A percentile compares a stretch with the other conserved stretches of the same genome.
Evolutionary conservation across 2,329 filamentous ascomycete species (phyloP).

Genomic region (Ophiocordyceps camponoti-saundersi): DNA sequence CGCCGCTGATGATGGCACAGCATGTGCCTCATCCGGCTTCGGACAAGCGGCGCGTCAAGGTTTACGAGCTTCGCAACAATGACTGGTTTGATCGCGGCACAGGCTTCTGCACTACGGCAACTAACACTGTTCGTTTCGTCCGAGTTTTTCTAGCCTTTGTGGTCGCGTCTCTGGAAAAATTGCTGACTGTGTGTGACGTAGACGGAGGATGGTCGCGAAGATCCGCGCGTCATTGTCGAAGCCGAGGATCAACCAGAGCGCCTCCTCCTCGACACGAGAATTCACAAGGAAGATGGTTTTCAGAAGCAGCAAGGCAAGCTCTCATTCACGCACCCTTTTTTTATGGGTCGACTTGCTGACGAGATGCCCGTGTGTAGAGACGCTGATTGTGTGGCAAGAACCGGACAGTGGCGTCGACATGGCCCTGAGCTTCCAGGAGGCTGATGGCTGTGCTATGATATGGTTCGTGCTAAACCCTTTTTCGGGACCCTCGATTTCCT

Average conservation of each 20-base stretch:
- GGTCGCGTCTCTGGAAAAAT: background rate
- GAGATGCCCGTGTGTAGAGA: slow-evolving; percentile 41
- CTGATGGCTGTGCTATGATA: slow-evolving; percentile 81
- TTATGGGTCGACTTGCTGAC: slow-evolving; percentile 6
- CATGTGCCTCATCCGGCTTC: slow-evolving; percentile 50
- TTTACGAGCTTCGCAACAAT: slow-evolving; percentile 95
- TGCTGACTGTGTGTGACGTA: slow-evolving; percentile 9
- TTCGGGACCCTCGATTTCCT: background rate
- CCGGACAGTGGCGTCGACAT: slow-evolving; percentile 72
- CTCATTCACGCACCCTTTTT: slow-evolving; percentile 1
- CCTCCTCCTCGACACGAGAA: slow-evolving; percentile 73
- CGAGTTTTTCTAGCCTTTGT: background rate
- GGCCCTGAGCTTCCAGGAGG: slow-evolving; percentile 95
- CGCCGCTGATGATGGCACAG: slow-evolving; percentile 56
- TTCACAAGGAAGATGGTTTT: slow-evolving; percentile 87
- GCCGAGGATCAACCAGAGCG: slow-evolving; percentile 83
- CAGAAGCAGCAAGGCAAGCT: slow-evolving; percentile 86
- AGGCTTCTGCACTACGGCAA: slow-evolving; percentile 75
- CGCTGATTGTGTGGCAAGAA: slow-evolving; percentile 96
- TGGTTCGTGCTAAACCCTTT: slow-evolving; percentile 42
- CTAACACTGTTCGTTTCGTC: slow-evolving; percentile 45
- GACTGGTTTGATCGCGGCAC: slow-evolving; percentile 98
- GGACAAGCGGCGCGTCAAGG: slow-evolving; percentile 75
- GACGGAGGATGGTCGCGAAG: slow-evolving; percentile 49
- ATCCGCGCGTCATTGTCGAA: slow-evolving; percentile 76